Base-by-base conservation (phyloP, 257 asterid genomes). In the Nicotiana paniculata region DNA sequence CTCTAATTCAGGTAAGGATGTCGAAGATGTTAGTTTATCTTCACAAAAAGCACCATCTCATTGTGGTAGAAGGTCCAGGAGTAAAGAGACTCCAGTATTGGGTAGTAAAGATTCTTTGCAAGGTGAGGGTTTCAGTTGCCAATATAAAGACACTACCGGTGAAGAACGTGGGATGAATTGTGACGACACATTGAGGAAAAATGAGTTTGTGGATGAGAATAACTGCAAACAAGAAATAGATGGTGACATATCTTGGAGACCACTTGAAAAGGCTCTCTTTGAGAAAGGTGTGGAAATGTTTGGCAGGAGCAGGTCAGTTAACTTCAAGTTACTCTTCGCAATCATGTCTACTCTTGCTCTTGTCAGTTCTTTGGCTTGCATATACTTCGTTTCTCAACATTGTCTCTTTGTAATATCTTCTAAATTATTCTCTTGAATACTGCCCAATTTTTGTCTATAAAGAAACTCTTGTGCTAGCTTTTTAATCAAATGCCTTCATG, bases 251-350 rank as follows among this genome's bases (percentile, higher is more conserved):
- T 81, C 84, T 81, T 96, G 99, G 99, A 96, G 86, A 85, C 93
- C 97, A 39, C 85, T 94, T 88, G 99, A 96, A 80, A 93, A 90
- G 87, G 91, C 96, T 76, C 92, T 96, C 46, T 96, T 89, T 88
- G 98, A 94, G 77, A 93, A 94, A 91, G 99, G 99, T 55, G 63
- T 93, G 43, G 94, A 88, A 90, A 93, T 96, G 58, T 96, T 94
- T 90, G 99, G 97, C 59, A 88, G 86, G 81, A 93, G 89, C 97
- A 94, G 99, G 99, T 96, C 77, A 84, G 90, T 80, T 11, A 81
- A 62, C 26, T 48, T 51, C 74, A 81, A 59, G 78, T 81, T 66
- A 46, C 32, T 75, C 35, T 89, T 54, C 84, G 58, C 81, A 80
- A 55, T 15, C 46, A 54, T 72, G 59, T 80, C 18, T 53, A 72